phyloP scores from a whole-genome alignment of 23 red algal species.

The Chondrus crispus region DNA sequence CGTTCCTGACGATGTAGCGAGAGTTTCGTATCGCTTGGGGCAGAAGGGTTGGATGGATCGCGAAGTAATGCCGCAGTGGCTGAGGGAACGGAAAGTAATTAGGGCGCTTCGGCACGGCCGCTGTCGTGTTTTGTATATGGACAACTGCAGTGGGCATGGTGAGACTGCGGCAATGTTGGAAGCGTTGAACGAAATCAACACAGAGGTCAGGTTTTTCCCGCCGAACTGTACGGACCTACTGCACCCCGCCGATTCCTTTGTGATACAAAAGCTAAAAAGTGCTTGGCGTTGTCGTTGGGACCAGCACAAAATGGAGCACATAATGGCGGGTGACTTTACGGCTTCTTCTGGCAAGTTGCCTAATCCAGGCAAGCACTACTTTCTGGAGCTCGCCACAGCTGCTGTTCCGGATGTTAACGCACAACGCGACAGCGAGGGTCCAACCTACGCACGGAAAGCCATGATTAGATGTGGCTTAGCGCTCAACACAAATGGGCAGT shows the following conservation, averaged over 20 bases:
- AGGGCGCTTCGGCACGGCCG: background rate
- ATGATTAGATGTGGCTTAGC: too few species aligned
- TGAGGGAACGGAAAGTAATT: background rate
- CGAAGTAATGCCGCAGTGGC: background rate
- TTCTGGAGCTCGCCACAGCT: background rate
- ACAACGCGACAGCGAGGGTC: too few species aligned
- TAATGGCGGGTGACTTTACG: background rate
- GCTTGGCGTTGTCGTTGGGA: background rate
- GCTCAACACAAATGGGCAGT: too few species aligned
- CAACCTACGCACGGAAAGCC: too few species aligned
- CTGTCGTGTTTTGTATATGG: background rate
- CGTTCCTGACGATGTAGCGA: background rate
- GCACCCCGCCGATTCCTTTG: background rate
- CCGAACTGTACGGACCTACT: background rate
- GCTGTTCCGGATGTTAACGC: too few species aligned
- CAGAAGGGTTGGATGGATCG: conserved; percentile 6
- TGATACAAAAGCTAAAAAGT: conserved; percentile 6
- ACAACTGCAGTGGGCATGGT: background rate
- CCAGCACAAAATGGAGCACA: background rate
- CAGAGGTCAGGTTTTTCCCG: background rate
- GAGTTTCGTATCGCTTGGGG: background rate
- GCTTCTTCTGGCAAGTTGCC: background rate
- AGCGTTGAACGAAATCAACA: background rate
- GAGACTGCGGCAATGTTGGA: background rate
- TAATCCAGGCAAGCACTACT: background rate